These are phyloP conservation scores for Termitomyces sp. DNA, from an alignment of 768 basidiomycete genomes.

Conservation along the genomic window DNA sequence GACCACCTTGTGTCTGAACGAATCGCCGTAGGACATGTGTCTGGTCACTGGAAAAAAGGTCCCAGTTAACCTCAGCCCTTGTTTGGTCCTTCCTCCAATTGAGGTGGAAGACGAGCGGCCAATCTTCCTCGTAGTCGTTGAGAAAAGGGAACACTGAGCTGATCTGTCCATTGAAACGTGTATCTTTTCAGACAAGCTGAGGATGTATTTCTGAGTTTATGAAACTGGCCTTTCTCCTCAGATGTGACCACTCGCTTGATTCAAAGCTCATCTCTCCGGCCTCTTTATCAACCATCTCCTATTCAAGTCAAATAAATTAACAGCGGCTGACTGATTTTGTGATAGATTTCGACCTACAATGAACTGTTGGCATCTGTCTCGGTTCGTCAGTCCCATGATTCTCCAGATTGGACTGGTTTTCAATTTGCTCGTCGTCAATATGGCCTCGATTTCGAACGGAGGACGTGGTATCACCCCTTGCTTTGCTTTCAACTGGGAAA, in stretches of 20 bases:
- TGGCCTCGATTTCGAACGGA: not conserved
- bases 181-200: not conserved
- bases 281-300: not conserved
- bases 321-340: not conserved
- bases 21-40: no score
- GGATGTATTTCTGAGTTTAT: not conserved
- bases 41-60: no score
- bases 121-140: constrained; percentile 15
- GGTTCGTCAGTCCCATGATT: not conserved
- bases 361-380: not conserved
- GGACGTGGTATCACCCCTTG: not conserved
- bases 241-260: not conserved
- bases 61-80: no score
- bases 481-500: not conserved
- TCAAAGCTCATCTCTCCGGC: not conserved
- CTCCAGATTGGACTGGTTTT: not conserved
- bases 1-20: not conserved
- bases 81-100: not conserved
- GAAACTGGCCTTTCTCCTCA: not conserved
- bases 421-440: not conserved
- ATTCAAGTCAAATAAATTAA: not conserved
- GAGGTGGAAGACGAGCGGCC: constrained; percentile 21
- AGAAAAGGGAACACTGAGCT: not conserved
- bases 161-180: not conserved
- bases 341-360: not conserved